Evolutionary conservation across 257 asterid genomes (phyloP), one percentile per base, ranked within the genome.

Genomic region (Forsythia suspensa): DNA sequence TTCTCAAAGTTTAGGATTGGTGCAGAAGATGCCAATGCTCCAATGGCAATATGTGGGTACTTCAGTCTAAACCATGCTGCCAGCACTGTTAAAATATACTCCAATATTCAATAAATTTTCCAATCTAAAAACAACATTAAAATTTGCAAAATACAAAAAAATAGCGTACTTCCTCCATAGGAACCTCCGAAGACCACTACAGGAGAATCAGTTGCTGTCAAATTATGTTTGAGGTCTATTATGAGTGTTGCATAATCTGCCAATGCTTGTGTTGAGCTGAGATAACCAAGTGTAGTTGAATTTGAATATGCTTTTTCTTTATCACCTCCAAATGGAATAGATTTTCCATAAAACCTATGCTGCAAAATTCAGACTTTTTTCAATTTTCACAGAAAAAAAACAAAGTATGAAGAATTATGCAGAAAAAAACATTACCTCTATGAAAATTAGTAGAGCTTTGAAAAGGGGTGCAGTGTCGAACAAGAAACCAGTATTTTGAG

Each of bases 61-160:
- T 95, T 95, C 78, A 95, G 80, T 84, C 99, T 93, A 73, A 95
- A 95, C 99, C 99, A 95, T 41, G 99, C 97, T 72, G 99, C 98
- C 85, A 95, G 71, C 99, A 95, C 99, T 95, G 91, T 74, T 48
- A 69, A 55, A 39, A 39, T 12, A 10, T 6, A 66, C 12, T 10
- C 6, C 71, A 37, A 43, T 43, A 61, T 37, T 57, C 48, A 65
- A 29, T 29, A 29, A 59, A 43, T 57, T 38, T 9, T 24, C 15
- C 4, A 12, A 71, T 52, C 13, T 9, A 7, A 52, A 29, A 76
- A 13, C 16, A 57, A 6, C 66, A 57, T 57, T 57, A 57, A 57
- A 6, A 57, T 5, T 57, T 57, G 11, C 34, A n/a, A 59, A 57
- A 57, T 0, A 7, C 29, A 63, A 63, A 34, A 63, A 9, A 63